Evolutionary conservation across 2,329 filamentous ascomycete species (phyloP), one percentile per base, ranked within the genome.

Genomic region (Magnaporthiopsis incrustans): DNA sequence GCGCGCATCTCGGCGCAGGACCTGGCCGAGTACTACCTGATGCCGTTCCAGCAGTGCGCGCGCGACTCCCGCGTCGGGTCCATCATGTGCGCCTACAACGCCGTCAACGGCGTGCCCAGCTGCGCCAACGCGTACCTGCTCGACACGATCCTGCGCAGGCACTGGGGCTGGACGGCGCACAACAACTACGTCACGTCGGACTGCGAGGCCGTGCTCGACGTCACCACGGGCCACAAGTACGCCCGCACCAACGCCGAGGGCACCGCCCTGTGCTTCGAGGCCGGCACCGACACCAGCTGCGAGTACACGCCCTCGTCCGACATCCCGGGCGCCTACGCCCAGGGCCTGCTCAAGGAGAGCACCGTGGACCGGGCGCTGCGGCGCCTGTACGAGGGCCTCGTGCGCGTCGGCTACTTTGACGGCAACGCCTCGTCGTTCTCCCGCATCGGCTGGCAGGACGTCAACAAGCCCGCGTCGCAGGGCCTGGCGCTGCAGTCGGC

Each of bases 1-100:
- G 77, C 71, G 18, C 44, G 78, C 2, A 67, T 73, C 3, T 67
- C 69, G 12, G 75, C 78, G 61, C 87, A 89, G 68, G 88, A 91
- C 66, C 74, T 90, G 5, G 79, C 82, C 0, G 87, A 89, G 68
- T 90, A 89, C 73, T 90, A 88, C 69, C 78, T 88, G 57, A 86
- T 84, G 1, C 81, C 86, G 0, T 90, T 90, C 75, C 78, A 87
- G 69, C 80, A 80, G 71, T 89, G 87, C 72, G 84, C 81, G 59
- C 78, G 82, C 14, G 83, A 87, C 69, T 80, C 81, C 4, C 78
- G 81, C 59, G 82, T 82, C 4, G 78, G 79, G 22, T 86, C 85
- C 44, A 77, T 87, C 67, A 87, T 87, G 85, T 86, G 84, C 68
- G 81, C 80, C 0, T 87, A 87, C 71, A 87, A 90, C 67, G 77